A percentile compares a stretch with the other conserved stretches of the same genome.
phyloP scores from a whole-genome alignment of 1,139 yeast species.

The Protomyces gravidus region DNA sequence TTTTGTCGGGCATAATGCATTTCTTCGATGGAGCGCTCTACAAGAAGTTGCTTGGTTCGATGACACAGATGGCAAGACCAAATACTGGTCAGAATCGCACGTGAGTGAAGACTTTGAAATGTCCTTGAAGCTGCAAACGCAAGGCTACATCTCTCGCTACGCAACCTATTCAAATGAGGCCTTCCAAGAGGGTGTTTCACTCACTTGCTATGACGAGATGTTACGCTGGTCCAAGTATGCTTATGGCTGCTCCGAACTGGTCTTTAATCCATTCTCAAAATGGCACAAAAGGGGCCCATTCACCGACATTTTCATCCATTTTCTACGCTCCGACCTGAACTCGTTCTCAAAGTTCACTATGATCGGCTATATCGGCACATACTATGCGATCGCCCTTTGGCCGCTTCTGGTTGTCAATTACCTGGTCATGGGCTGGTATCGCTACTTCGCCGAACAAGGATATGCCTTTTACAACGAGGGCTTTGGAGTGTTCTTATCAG shows the following conservation, averaged over 20 bases:
- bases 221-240: slow-evolving; percentile 34
- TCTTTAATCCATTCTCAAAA: slow-evolving; percentile 31
- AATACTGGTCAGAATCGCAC: slow-evolving; percentile 33
- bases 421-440: slow-evolving; percentile 32
- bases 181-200: slow-evolving; percentile 33
- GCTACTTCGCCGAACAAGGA: slow-evolving; percentile 27
- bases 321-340: slow-evolving; percentile 30
- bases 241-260: slow-evolving; percentile 32
- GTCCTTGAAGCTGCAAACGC: slow-evolving; percentile 32
- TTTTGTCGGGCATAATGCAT: slow-evolving; percentile 33
- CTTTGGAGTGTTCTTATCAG: slow-evolving; percentile 27
- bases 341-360: slow-evolving; percentile 32
- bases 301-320: slow-evolving; percentile 32
- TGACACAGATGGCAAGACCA: slow-evolving; percentile 30
- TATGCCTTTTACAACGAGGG: slow-evolving; percentile 28
- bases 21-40: slow-evolving; percentile 32
- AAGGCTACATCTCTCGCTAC: slow-evolving; percentile 30
- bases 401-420: slow-evolving; percentile 30
- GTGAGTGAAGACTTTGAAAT: slow-evolving; percentile 34
- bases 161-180: slow-evolving; percentile 31
- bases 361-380: slow-evolving; percentile 32
- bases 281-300: slow-evolving; percentile 30
- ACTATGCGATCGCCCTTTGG: slow-evolving; percentile 32
- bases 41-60: slow-evolving; percentile 28
- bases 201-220: slow-evolving; percentile 33